These are phyloP conservation scores for Picea glauca DNA, from an alignment of 75 land plant species.

Conservation along the genomic window DNA sequence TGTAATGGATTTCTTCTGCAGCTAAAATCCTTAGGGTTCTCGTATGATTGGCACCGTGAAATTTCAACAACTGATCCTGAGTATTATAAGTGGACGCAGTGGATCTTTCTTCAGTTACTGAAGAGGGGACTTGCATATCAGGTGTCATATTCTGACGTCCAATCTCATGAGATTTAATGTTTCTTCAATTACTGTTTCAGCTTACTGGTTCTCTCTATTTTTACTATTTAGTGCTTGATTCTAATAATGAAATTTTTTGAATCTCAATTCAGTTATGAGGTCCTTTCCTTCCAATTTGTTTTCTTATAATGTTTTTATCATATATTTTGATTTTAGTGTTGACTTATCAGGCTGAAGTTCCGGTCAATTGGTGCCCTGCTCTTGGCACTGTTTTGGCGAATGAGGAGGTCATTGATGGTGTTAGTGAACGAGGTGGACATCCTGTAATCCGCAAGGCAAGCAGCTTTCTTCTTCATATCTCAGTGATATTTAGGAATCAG, in stretches of 20 bases:
- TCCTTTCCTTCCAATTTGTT: neutral
- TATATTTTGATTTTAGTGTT: constrained; percentile 3
- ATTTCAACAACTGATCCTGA: constrained; percentile 90
- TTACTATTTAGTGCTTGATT: neutral
- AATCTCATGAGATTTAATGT: neutral
- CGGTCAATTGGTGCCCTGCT: constrained; percentile 98
- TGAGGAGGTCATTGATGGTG: constrained; percentile 92
- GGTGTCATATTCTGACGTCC: constrained; percentile 21
- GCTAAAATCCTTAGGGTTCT: constrained; percentile 95
- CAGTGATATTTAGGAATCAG: neutral
- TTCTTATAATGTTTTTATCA: constrained; percentile 1
- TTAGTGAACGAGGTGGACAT: constrained; percentile 95
- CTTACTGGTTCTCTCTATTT: neutral
- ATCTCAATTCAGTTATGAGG: neutral
- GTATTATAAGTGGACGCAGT: constrained; percentile 97
- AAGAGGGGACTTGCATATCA: constrained; percentile 96
- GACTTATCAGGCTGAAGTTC: constrained; percentile 81
- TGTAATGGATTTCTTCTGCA: constrained; percentile 21
- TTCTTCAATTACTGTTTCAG: constrained; percentile 1
- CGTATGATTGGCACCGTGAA: constrained; percentile 98
- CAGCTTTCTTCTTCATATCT: neutral
- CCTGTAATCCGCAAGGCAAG: constrained; percentile 89
- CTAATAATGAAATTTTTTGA: neutral
- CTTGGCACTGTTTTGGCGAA: constrained; percentile 96
- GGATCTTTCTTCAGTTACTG: constrained; percentile 92